Evolutionary conservation across 805 yeast species (phyloP).

Genomic region (Komagataella populi): DNA sequence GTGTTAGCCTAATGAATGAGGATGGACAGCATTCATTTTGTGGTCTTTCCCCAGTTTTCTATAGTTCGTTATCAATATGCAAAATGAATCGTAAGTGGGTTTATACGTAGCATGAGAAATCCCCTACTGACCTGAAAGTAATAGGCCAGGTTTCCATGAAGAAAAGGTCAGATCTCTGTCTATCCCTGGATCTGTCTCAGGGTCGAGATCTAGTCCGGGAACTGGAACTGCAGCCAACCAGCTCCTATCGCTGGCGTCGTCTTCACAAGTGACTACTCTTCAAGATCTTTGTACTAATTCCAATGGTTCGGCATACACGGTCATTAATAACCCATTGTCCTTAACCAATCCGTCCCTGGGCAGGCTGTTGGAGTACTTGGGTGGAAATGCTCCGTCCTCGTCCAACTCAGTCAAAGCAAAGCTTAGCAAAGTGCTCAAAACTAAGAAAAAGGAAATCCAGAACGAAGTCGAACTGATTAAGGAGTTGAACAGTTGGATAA

Average conservation of each 20-base stretch:
- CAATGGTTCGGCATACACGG: not conserved
- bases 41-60: not conserved
- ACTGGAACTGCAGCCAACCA: not conserved
- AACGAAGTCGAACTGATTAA: slow-evolving; percentile 23
- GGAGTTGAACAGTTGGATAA: slow-evolving; percentile 29
- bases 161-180: not conserved
- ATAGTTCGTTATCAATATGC: not conserved
- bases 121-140: not conserved
- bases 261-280: not conserved
- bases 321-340: not conserved
- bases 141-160: not conserved
- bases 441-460: slow-evolving; percentile 22
- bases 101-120: not conserved
- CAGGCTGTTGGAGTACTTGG: slow-evolving; percentile 1
- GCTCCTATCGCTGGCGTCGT: not conserved
- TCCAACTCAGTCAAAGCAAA: slow-evolving; percentile 18
- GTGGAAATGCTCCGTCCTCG: slow-evolving; percentile 7
- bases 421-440: slow-evolving; percentile 22
- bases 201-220: not conserved
- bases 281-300: not conserved
- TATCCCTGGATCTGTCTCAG: not conserved
- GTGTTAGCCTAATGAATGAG: not conserved
- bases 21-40: not conserved
- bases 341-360: not conserved
- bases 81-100: not conserved